phyloP scores from a whole-genome alignment of 2,329 filamentous ascomycete genomes.

The Westerdykella ornata region DNA sequence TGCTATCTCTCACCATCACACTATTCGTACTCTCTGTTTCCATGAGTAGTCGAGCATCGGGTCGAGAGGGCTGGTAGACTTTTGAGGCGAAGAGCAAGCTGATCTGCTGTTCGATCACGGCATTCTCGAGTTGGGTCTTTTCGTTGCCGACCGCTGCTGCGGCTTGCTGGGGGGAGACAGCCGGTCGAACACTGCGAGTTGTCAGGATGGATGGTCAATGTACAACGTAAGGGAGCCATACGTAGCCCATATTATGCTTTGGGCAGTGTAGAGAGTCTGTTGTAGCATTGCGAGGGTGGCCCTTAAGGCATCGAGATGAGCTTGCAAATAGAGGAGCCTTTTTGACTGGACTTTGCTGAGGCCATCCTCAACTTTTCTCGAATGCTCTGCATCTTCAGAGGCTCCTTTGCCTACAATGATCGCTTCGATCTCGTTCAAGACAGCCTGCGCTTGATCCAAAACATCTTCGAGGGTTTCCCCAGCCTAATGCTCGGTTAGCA shows the following conservation, averaged over 20 bases:
- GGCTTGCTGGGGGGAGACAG: constrained; percentile 28
- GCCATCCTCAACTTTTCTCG: not conserved
- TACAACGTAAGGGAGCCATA: constrained; percentile 10
- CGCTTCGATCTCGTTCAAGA: constrained; percentile 25
- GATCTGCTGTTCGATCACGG: constrained; percentile 38
- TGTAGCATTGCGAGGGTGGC: constrained; percentile 35
- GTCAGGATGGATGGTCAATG: not conserved
- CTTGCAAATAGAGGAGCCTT: constrained; percentile 28
- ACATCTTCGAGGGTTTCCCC: constrained; percentile 31
- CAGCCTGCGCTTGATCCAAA: constrained; percentile 24
- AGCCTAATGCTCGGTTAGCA: constrained; percentile 22
- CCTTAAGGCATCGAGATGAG: constrained; percentile 32
- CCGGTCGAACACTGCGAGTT: constrained; percentile 20
- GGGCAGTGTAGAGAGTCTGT: constrained; percentile 35
- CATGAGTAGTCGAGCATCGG: constrained; percentile 19
- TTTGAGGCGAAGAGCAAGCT: constrained; percentile 24
- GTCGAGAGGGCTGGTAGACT: constrained; percentile 10
- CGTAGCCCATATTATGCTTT: constrained; percentile 36
- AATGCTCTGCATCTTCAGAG: constrained; percentile 1
- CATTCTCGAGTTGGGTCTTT: constrained; percentile 30
- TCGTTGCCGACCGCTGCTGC: constrained; percentile 32
- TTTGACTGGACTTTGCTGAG: constrained; percentile 3
- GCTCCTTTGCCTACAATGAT: constrained; percentile 12
- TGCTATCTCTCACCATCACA: constrained; percentile 9
- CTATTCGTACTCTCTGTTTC: constrained; percentile 28